Base-by-base conservation (phyloP, 352 stramenopile species). In the Pythium monospermum region DNA sequence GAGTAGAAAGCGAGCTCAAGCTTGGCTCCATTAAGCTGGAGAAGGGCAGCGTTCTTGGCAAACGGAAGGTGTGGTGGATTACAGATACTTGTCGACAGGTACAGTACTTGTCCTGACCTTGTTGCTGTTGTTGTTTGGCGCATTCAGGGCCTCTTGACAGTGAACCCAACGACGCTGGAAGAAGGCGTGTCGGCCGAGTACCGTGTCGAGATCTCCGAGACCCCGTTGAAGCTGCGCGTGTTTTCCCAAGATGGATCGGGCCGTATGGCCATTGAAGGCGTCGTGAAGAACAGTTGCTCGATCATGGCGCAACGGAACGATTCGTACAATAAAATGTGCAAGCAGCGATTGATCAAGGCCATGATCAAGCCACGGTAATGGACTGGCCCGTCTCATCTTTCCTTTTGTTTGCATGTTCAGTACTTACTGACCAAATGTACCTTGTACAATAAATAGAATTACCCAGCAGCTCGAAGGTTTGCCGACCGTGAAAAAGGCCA, bases 241-340 rank as follows among this genome's bases (percentile, higher is more conserved):
- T 91, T 94, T 36, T 91, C 80, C 15, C 71, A 90, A 18, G 83
- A 94, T 51, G 83, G 81, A 21, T 92, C 83, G 8, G 83, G 83
- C 3, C 78, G 83, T 37, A 92, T 94, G 83, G 83, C 83, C 19
- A 86, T 94, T 42, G 83, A 94, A 64, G 83, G 83, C 41, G 90
- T 77, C 0, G 77, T 94, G 30, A 94, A 85, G 64, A 84, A 91
- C 52, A 91, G 72, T 64, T 91, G 83, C 66, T 87, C 75, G 43
- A 70, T 94, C 57, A 88, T 92, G 73, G 80, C 83, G 22, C 76
- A 90, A 57, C 75, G 70, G 25, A 91, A 91, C 45, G 80, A 88
- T 51, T 71, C 88, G 53, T 94, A 94, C 69, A 91, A 76, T 57
- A 87, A 87, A 42, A 69, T 91, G 59, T 84, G 77, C 61, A 88